Evolutionary conservation across 768 basidiomycete species (phyloP), one percentile per base, ranked within the genome.

Genomic region (Suillus placidus): DNA sequence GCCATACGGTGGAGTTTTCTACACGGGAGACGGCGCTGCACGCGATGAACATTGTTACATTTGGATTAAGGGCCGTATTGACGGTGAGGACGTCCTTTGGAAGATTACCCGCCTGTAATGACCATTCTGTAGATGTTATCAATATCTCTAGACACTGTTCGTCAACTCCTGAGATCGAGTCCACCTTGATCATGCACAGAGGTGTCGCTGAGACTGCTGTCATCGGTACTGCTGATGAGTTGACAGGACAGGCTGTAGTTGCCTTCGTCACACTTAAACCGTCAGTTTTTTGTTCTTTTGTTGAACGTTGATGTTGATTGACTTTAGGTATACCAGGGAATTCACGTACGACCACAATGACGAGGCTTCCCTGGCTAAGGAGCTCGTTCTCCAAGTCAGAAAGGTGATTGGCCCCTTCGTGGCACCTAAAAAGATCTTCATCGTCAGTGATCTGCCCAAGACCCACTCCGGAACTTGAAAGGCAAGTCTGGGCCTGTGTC

Each of bases 331-430:
- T n/a, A 60, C 43, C 67, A 90, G 90, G 52, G 94, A 97, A 74
- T 98, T 97, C 81, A 79, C 85, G 42, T 90, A 88, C 73, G 88
- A 94, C 74, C 75, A 82, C 3, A 80, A 82, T 52, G 83, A 96
- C 66, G 94, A 97, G 79, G 70, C 82, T 0, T 83, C 78, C 0
- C 85, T 98, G 40, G 68, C 80, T 62, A 98, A 97, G 79, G 97
- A 98, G 80, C 87, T 99, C 66, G 85, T 90, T 35, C 87, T 98
- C 38, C 96, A 98, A 80, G 96, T 98, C 23, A 89, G 97, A 73
- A 99, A 99, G 81, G 92, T 93, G 52, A 99, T 99, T 67, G 97
- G 97, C 5, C 96, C 97, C 3, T 98, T 99, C 78, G 97, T 97
- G 1, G 91, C 95, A 18, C 97, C 97, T 34, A 99, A 98, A 87